Percentiles rank a stretch among this genome's conserved stretches.
Evolutionary conservation across 1,284 basidiomycete genomes (phyloP).

Genomic region (Peniophora sp.): DNA sequence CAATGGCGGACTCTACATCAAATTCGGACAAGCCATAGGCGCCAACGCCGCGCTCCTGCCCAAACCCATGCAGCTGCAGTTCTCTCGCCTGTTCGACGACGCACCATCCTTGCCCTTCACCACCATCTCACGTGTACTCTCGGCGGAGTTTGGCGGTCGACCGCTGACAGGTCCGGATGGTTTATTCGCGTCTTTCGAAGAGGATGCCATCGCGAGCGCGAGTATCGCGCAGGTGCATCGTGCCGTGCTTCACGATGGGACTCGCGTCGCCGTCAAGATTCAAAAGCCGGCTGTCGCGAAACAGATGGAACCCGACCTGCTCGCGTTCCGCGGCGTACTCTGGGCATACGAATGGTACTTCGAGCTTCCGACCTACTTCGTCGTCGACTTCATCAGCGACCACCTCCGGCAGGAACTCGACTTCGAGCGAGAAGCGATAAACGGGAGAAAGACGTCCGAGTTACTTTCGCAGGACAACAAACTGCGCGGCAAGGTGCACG

Average conservation of each 20-base stretch:
- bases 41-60: slow-evolving; percentile 82
- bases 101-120: slow-evolving; percentile 77
- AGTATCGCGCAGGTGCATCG: slow-evolving; percentile 87
- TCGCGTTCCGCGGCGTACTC: slow-evolving; percentile 56
- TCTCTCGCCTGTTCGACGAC: slow-evolving; percentile 76
- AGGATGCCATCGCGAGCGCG: slow-evolving; percentile 71
- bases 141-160: slow-evolving; percentile 55
- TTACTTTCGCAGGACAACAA: slow-evolving; percentile 58
- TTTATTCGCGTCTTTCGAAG: slow-evolving; percentile 72
- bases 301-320: slow-evolving; percentile 81
- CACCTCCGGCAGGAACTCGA: slow-evolving; percentile 80
- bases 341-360: slow-evolving; percentile 74
- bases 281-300: slow-evolving; percentile 82
- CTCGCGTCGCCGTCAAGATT: slow-evolving; percentile 84
- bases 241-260: slow-evolving; percentile 50
- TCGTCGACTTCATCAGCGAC: slow-evolving; percentile 74
- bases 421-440: slow-evolving; percentile 68
- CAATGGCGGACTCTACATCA: slow-evolving; percentile 86
- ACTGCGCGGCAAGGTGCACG: slow-evolving; percentile 64
- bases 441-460: slow-evolving; percentile 51
- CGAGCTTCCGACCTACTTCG: slow-evolving; percentile 70
- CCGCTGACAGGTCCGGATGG: slow-evolving; percentile 59
- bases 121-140: slow-evolving; percentile 64
- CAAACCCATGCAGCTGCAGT: slow-evolving; percentile 73
- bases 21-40: slow-evolving; percentile 79